Conservation (phyloP, 2,329 filamentous ascomycete species). For the Triangularia verruculosa region DNA sequence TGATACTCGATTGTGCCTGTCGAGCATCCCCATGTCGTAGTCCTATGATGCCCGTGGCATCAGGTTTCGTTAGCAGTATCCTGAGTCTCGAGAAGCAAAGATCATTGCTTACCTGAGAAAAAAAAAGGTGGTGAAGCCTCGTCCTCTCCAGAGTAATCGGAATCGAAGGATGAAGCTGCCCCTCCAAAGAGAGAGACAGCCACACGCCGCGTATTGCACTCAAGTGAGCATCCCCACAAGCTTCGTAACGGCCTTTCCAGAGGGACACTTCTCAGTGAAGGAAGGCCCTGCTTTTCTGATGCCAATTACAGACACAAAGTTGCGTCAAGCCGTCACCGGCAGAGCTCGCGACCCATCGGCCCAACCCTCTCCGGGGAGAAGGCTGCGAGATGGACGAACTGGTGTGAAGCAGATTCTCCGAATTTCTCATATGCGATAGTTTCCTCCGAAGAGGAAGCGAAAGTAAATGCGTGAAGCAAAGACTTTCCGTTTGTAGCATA, state of each 20-base stretch:
- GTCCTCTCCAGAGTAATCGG: slow-evolving; percentile 36
- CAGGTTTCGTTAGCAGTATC: slow-evolving; percentile 31
- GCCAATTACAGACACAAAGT: slow-evolving; percentile 33
- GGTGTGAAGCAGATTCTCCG: slow-evolving; percentile 33
- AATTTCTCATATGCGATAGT: slow-evolving; percentile 74
- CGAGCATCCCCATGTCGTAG: background rate
- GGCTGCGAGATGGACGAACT: slow-evolving; percentile 19
- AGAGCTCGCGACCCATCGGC: slow-evolving; percentile 27
- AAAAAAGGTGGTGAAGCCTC: slow-evolving; percentile 32
- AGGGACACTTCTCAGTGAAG: slow-evolving; percentile 20
- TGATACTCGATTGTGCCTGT: background rate
- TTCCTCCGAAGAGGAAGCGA: slow-evolving; percentile 25
- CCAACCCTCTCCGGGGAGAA: slow-evolving; percentile 6
- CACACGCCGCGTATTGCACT: slow-evolving; percentile 36
- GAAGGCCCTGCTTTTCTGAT: slow-evolving; percentile 35
- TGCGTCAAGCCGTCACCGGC: slow-evolving; percentile 34
- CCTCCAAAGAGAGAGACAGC: slow-evolving; percentile 16
- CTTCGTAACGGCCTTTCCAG: slow-evolving; percentile 32
- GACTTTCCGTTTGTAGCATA: slow-evolving; percentile 73
- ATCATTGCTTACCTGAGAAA: slow-evolving; percentile 28
- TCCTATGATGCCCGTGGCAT: background rate
- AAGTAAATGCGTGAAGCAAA: slow-evolving; percentile 33
- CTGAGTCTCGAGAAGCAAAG: slow-evolving; percentile 12
- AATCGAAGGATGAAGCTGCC: slow-evolving; percentile 32
- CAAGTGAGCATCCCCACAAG: slow-evolving; percentile 33